Conservation (phyloP, 495 filamentous ascomycete genomes). For the Glonium stellatum region DNA sequence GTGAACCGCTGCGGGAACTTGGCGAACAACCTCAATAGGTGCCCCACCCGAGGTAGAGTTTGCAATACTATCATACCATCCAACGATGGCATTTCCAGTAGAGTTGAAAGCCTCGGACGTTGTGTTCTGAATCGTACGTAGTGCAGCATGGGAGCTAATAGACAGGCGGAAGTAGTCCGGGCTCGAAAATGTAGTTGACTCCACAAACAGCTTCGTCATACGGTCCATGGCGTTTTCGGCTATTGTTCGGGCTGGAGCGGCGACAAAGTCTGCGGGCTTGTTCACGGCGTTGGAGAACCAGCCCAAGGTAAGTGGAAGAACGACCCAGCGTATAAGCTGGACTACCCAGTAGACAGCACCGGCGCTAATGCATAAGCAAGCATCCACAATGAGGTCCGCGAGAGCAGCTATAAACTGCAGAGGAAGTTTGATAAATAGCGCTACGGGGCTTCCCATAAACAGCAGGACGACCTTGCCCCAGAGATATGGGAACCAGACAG, state of each 20-base stretch:
- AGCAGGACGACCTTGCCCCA: constrained; percentile 78
- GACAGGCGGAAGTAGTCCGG: constrained; percentile 28
- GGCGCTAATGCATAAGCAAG: constrained; percentile 50
- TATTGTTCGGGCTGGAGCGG: constrained; percentile 17
- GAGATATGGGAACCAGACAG: constrained; percentile 87
- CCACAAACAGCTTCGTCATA: constrained; percentile 15
- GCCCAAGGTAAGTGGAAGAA: constrained; percentile 35
- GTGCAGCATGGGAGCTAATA: constrained; percentile 25
- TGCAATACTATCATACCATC: constrained; percentile 7
- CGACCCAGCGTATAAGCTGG: constrained; percentile 39
- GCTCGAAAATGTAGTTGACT: constrained; percentile 8
- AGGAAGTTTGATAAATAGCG: constrained; percentile 60
- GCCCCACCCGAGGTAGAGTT: background rate
- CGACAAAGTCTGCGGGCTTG: constrained; percentile 10
- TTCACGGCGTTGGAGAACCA: constrained; percentile 14
- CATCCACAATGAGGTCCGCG: constrained; percentile 65
- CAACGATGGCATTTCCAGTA: constrained; percentile 6
- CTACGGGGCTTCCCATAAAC: constrained; percentile 67
- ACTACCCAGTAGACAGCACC: constrained; percentile 50
- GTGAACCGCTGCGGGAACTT: constrained; percentile 4
- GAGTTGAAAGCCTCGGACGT: constrained; percentile 19
- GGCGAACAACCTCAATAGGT: constrained; percentile 1
- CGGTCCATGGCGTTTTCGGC: constrained; percentile 22
- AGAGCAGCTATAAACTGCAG: constrained; percentile 59
- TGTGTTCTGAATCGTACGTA: constrained; percentile 28